Conservation (phyloP, 1,139 yeast species). For the Meyerozyma carpophila region DNA sequence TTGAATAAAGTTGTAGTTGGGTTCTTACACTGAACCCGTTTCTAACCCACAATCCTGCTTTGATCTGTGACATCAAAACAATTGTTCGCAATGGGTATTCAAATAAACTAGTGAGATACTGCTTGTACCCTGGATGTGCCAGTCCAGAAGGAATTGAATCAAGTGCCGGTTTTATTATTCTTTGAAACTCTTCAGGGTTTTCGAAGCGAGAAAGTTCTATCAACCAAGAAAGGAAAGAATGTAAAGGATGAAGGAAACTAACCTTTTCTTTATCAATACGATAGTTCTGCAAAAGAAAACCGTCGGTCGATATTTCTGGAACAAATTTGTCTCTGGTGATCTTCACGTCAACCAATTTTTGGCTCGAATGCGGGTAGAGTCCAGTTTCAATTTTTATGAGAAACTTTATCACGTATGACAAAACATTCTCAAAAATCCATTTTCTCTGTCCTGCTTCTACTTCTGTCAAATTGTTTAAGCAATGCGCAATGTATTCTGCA, state of each 20-base stretch:
- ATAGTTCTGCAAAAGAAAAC: conserved; percentile 18
- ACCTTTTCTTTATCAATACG: conserved; percentile 40
- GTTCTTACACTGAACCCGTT: conserved; percentile 64
- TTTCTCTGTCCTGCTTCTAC: conserved; percentile 12
- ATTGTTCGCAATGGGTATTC: conserved; percentile 77
- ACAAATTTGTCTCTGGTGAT: conserved; percentile 11
- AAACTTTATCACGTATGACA: conserved; percentile 26
- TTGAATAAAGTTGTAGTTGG: conserved; percentile 76
- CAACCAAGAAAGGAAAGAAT: conserved; percentile 67
- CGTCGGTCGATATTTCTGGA: conserved; percentile 19
- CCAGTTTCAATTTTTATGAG: conserved; percentile 26
- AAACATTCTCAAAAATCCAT: conserved; percentile 22
- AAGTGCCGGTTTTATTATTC: conserved; percentile 11
- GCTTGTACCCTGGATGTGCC: conserved; percentile 15
- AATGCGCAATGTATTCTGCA: conserved; percentile 52
- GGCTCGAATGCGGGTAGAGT: conserved; percentile 23
- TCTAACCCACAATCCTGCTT: conserved; percentile 57
- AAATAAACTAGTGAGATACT: conserved; percentile 35
- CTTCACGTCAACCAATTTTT: conserved; percentile 26
- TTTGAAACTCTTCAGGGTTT: conserved; percentile 14
- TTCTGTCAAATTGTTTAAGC: conserved; percentile 29
- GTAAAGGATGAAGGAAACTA: conserved; percentile 78
- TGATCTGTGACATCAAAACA: conserved; percentile 51
- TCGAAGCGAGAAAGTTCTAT: conserved; percentile 47
- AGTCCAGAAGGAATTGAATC: background rate